Conservation (phyloP, 2,329 filamentous ascomycete genomes). For the Scleromitrula shiraiana region DNA sequence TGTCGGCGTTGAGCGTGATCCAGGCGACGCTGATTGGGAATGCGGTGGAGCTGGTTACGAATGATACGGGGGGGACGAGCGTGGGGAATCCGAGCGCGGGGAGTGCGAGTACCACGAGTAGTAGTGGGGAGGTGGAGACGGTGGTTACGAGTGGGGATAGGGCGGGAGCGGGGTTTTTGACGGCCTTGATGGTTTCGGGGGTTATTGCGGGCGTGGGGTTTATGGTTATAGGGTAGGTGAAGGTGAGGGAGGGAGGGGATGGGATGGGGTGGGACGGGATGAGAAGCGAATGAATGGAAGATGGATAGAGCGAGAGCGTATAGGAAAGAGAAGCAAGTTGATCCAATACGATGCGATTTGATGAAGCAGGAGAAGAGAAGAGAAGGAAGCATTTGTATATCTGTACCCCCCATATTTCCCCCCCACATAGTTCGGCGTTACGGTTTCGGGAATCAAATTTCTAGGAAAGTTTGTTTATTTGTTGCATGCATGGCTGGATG, state of each 20-base stretch:
- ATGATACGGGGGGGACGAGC: slow-evolving; percentile 49
- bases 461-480: too few species aligned
- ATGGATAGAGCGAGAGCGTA: too few species aligned
- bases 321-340: too few species aligned
- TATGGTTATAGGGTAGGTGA: slow-evolving; percentile 33
- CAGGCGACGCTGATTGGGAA: slow-evolving; percentile 49
- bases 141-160: slow-evolving; percentile 45
- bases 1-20: slow-evolving; percentile 59
- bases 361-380: too few species aligned
- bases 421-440: too few species aligned
- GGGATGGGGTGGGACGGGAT: too few species aligned
- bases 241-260: background rate
- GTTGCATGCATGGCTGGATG: too few species aligned
- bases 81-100: slow-evolving; percentile 30
- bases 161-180: slow-evolving; percentile 60
- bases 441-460: too few species aligned
- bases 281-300: too few species aligned
- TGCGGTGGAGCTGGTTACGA: slow-evolving; percentile 35
- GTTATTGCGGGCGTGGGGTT: slow-evolving; percentile 47
- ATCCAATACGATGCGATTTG: too few species aligned
- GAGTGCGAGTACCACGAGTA: slow-evolving; percentile 1
- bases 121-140: background rate
- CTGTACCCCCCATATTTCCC: too few species aligned
- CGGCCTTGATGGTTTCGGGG: slow-evolving; percentile 42
- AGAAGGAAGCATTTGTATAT: too few species aligned